These are phyloP conservation scores for Colletotrichum incanum DNA, from an alignment of 2,329 filamentous ascomycete species.

Conservation along the genomic window DNA sequence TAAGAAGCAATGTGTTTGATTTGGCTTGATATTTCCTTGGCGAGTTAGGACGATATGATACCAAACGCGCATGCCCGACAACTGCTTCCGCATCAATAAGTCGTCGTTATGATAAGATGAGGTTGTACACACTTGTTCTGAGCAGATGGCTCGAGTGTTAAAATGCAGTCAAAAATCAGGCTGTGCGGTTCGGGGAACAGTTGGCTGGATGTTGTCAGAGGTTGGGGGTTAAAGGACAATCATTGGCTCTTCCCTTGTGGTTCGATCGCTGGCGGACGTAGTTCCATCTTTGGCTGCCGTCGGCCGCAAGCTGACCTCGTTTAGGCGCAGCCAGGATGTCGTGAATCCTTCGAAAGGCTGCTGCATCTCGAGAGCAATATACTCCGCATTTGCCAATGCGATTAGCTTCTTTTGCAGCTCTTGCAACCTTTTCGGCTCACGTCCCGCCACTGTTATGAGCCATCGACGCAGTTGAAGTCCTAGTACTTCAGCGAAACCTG, in stretches of 20 bases:
- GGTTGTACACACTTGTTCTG: no score
- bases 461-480: background rate
- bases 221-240: no score
- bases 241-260: background rate
- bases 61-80: background rate
- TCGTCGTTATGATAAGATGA: no score
- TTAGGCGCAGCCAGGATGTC: background rate
- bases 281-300: background rate
- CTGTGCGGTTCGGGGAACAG: background rate
- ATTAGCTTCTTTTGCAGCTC: no score
- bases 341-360: background rate
- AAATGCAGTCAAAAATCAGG: background rate
- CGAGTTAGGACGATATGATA: background rate
- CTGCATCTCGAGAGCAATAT: background rate
- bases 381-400: no score
- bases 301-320: background rate
- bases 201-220: background rate
- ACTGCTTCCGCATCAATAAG: no score
- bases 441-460: background rate
- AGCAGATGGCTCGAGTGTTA: background rate
- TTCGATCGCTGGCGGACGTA: background rate
- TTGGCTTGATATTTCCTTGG: background rate
- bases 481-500: background rate
- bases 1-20: rapidly evolving
- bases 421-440: background rate